Conservation (phyloP, 2,329 filamentous ascomycete genomes). For the Ophiostoma novo-ulmi region DNA sequence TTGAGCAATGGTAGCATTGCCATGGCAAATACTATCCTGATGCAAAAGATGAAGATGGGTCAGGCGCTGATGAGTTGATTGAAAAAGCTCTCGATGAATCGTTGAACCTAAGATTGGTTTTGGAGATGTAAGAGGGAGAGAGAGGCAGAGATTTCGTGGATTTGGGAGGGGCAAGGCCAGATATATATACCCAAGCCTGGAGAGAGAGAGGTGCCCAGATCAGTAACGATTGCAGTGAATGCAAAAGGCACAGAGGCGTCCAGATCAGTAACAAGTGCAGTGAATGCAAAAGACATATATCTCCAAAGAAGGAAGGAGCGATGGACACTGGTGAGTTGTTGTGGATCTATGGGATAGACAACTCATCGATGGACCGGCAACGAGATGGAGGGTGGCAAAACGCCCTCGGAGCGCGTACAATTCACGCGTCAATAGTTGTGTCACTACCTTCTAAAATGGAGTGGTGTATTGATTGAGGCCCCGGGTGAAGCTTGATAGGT, state of each 20-base stretch:
- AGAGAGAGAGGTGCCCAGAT: neutral
- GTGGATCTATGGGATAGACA: neutral
- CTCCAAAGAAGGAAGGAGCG: neutral
- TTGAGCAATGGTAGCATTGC: neutral
- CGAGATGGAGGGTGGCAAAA: neutral
- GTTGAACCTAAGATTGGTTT: neutral
- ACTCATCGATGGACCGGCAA: neutral
- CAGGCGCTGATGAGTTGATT: neutral
- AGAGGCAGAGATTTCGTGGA: neutral
- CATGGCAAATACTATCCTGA: neutral
- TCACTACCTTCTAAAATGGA: neutral
- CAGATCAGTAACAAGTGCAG: neutral
- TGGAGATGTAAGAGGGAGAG: neutral
- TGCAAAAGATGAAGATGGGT: no score
- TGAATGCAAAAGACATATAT: neutral
- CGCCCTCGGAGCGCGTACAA: neutral
- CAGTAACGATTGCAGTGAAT: conserved; percentile 5
- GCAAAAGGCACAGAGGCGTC: neutral
- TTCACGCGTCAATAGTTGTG: neutral
- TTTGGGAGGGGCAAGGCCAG: neutral
- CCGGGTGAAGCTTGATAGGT: neutral
- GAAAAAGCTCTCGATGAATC: neutral
- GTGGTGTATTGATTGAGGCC: neutral
- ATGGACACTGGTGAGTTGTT: neutral
- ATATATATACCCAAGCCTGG: conserved; percentile 14